phyloP scores from a whole-genome alignment of 139 green algal species.

The Pleodorina starrii region DNA sequence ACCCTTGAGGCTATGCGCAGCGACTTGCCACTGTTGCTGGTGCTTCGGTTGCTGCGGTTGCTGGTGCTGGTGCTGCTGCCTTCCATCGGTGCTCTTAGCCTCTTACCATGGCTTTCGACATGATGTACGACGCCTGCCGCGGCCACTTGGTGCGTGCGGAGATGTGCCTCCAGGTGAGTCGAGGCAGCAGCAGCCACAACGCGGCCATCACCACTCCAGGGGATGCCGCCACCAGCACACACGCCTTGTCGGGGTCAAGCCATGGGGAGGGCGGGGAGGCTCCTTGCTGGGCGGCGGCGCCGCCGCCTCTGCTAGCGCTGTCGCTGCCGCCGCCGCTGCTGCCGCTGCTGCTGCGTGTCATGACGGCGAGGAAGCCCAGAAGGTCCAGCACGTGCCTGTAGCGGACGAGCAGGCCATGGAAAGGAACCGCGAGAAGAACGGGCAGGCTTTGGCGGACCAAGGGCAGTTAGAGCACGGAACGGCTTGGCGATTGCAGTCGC shows the following conservation, averaged over 20 bases:
- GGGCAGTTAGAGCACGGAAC: no score
- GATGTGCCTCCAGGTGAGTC: background rate
- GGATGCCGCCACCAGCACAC: background rate
- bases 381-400: constrained; percentile 14
- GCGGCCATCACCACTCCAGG: background rate
- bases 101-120: constrained; percentile 28
- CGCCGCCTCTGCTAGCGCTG: background rate
- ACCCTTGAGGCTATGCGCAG: no score
- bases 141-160: background rate
- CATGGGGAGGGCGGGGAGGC: background rate
- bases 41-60: no score
- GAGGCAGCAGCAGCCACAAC: constrained; percentile 2
- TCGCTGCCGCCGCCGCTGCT: background rate
- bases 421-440: no score
- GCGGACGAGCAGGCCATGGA: no score
- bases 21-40: no score
- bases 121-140: constrained; percentile 13
- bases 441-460: no score
- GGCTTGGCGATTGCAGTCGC: no score
- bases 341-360: background rate
- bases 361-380: background rate
- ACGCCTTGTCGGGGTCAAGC: constrained; percentile 15
- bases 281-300: background rate
- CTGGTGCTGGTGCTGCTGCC: no score
- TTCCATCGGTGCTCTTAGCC: no score